Percentiles rank a stretch among this genome's conserved stretches.
Evolutionary conservation across 345 rosid species (phyloP).

Genomic region (Lumnitzera littorea): DNA sequence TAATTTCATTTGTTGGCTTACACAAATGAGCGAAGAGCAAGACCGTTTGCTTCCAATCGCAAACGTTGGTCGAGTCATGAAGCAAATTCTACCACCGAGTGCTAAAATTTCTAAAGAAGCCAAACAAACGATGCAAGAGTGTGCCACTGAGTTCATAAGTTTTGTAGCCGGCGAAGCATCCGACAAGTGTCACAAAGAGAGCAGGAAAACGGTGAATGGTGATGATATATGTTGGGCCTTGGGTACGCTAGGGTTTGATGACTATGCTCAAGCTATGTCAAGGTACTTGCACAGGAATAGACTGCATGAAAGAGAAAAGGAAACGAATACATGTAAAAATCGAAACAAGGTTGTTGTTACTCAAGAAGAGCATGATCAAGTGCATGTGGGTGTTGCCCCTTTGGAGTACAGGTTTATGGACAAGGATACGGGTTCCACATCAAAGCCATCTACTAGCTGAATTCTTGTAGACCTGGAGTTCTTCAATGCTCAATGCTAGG

Average conservation of each 20-base stretch:
- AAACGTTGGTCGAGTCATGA: constrained; percentile 64
- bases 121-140: constrained; percentile 63
- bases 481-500: too few species aligned
- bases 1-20: too few species aligned
- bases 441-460: too few species aligned
- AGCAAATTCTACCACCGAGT: constrained; percentile 52
- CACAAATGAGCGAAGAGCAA: constrained; percentile 16
- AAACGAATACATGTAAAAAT: too few species aligned
- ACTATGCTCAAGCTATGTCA: constrained; percentile 44
- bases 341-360: too few species aligned
- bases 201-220: constrained; percentile 62
- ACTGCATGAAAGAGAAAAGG: constrained; percentile 42
- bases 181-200: constrained; percentile 62
- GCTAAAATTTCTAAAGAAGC: constrained; percentile 73
- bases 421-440: too few species aligned
- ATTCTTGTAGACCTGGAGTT: too few species aligned
- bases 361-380: too few species aligned
- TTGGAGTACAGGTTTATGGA: too few species aligned
- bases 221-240: constrained; percentile 73
- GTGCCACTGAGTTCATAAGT: constrained; percentile 69
- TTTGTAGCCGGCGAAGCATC: constrained; percentile 72
- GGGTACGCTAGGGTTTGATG: constrained; percentile 54
- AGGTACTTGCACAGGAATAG: constrained; percentile 51
- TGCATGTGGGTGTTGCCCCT: too few species aligned
- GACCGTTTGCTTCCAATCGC: constrained; percentile 57